Base-by-base conservation (phyloP, 441 rosid species). In the Populus tomentosa region DNA sequence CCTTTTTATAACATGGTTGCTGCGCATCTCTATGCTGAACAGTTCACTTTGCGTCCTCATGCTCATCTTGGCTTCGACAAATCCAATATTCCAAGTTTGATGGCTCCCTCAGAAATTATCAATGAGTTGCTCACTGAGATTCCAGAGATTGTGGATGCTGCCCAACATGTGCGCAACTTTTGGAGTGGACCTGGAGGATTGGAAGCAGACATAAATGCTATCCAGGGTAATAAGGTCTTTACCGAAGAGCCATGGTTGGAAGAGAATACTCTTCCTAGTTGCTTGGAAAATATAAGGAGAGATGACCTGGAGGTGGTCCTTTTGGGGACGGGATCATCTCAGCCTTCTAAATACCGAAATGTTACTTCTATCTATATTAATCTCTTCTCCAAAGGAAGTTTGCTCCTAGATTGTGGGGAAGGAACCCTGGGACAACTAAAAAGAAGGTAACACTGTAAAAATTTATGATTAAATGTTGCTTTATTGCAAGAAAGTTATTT, bases 261-360 rank as follows among this genome's bases (percentile, higher is more conserved):
- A 53, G 87, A 90, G 79, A 89, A 87, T 67, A 84, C 53, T 67
- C 73, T 87, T 72, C 97, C 97, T 46, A 82, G 72, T 79, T 94
- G 98, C 88, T 88, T 95, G 80, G 94, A 94, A 72, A 87, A 87
- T 72, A 75, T 89, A 71, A 87, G 88, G 80, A 88, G 94, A 80
- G 97, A 94, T 67, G 98, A 95, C 79, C 82, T 95, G 80, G 99
- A 95, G 89, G 90, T 94, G 75, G 95, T 92, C 62, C 90, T 95
- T 82, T 76, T 94, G 75, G 99, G 99, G 36, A 94, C 99, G 10
- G 98, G 99, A 70, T 95, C 98, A 9, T 92, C 97, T n/a, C 97
- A 93, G 83, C 99, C 99, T 80, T 95, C 99, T 40, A 95, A 94
- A 82, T 94, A 94, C 77, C 83, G 99, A 70, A 95, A 94, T 67